Evolutionary conservation across 192 early-diverging fungal genomes (phyloP).

Genomic region (Neocallimastix lanati): DNA sequence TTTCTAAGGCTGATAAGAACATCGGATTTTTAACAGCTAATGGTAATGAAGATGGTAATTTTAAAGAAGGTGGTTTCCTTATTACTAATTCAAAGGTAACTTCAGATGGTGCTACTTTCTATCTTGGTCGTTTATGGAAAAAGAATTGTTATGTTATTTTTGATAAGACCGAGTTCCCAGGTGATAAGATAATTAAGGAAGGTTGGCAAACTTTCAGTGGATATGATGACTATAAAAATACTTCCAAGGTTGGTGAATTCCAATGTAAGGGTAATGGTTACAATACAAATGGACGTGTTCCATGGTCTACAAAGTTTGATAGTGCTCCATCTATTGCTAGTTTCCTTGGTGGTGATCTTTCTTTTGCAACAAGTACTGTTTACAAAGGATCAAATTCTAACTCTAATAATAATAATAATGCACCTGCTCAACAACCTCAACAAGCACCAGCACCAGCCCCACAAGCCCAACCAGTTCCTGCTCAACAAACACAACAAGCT

Average conservation of each 20-base stretch:
- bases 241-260: background rate
- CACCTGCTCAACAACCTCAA: background rate
- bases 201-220: background rate
- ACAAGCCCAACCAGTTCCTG: background rate
- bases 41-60: no score
- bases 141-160: no score
- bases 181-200: no score
- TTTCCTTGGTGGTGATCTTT: background rate
- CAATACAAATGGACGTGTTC: background rate
- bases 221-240: background rate
- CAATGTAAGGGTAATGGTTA: background rate
- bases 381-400: background rate
- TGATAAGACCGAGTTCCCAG: no score
- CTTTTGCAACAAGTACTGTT: background rate
- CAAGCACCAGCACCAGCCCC: no score
- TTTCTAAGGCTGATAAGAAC: background rate
- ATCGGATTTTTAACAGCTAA: background rate
- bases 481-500: background rate
- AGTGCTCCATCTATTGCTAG: background rate
- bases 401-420: background rate
- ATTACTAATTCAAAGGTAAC: background rate
- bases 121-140: no score
- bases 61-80: background rate
- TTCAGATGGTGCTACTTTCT: background rate
- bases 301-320: background rate